Conservation (phyloP, 2,329 filamentous ascomycete species). For the Monilinia polystroma region DNA sequence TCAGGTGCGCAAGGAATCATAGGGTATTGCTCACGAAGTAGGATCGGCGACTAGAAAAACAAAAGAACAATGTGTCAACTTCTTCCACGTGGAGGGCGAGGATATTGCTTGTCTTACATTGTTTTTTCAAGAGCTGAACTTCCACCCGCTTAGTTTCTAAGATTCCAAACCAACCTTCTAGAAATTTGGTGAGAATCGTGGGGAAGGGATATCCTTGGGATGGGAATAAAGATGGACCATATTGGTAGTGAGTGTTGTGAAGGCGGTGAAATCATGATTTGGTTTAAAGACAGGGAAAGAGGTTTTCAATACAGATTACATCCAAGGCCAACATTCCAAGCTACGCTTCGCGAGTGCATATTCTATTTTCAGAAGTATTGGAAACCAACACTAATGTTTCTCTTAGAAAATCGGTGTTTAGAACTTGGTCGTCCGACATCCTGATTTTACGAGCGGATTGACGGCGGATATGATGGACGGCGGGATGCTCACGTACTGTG, state of each 20-base stretch:
- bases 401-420: background rate
- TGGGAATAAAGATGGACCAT: constrained; percentile 3
- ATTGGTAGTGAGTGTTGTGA: background rate
- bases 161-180: constrained; percentile 7
- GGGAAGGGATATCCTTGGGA: constrained; percentile 5
- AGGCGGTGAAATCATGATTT: constrained; percentile 4
- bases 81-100: background rate
- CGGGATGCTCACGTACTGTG: background rate
- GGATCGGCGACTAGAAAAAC: constrained; percentile 11
- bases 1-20: background rate
- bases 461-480: background rate
- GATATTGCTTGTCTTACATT: constrained; percentile 1
- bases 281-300: background rate
- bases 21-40: background rate
- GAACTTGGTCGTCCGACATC: background rate
- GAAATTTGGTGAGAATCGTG: background rate
- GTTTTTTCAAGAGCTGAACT: background rate
- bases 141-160: background rate
- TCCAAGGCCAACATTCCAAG: background rate
- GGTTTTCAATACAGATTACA: background rate
- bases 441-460: background rate
- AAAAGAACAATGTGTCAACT: background rate
- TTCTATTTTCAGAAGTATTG: constrained; percentile 10
- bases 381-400: background rate
- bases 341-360: background rate